Evolutionary conservation across 2,329 filamentous ascomycete species (phyloP).

Genomic region (Podosphaera xanthii): DNA sequence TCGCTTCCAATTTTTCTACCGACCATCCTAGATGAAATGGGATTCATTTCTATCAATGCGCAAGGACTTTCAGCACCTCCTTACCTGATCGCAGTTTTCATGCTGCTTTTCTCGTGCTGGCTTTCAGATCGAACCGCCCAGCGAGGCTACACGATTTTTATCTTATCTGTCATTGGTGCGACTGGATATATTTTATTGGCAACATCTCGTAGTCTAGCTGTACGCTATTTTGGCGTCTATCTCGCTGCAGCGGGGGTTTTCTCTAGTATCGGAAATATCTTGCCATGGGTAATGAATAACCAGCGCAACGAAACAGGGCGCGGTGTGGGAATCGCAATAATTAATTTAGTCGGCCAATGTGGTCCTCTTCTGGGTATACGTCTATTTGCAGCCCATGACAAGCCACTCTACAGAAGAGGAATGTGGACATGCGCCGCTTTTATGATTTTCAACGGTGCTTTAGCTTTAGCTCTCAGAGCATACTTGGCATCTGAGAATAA

Average conservation of each 20-base stretch:
- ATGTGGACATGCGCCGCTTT: constrained; percentile 33
- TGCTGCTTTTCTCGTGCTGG: constrained; percentile 35
- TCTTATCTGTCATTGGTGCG: constrained; percentile 31
- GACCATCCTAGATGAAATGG: constrained; percentile 40
- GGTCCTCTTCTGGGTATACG: constrained; percentile 37
- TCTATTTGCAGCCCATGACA: constrained; percentile 27
- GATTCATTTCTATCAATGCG: constrained; percentile 40
- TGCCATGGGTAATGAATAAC: constrained; percentile 46
- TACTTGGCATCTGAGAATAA: constrained; percentile 35
- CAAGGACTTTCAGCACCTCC: constrained; percentile 53
- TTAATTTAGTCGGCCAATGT: constrained; percentile 41
- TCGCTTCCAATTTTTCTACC: constrained; percentile 42
- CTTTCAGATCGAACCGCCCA: constrained; percentile 35
- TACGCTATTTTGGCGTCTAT: constrained; percentile 24
- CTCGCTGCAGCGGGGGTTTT: constrained; percentile 36
- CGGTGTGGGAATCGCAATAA: constrained; percentile 36
- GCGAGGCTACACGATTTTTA: constrained; percentile 33
- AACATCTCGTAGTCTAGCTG: constrained; percentile 14
- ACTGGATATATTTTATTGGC: constrained; percentile 42
- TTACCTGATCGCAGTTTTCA: constrained; percentile 41
- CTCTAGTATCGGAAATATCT: constrained; percentile 41
- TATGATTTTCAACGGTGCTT: constrained; percentile 30
- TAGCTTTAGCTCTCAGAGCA: constrained; percentile 27
- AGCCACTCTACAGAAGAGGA: constrained; percentile 27
- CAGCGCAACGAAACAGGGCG: constrained; percentile 42